Base-by-base conservation (phyloP, 225 moss, liverwort and hornwort species). In the Pseudoscleropodium purum region DNA sequence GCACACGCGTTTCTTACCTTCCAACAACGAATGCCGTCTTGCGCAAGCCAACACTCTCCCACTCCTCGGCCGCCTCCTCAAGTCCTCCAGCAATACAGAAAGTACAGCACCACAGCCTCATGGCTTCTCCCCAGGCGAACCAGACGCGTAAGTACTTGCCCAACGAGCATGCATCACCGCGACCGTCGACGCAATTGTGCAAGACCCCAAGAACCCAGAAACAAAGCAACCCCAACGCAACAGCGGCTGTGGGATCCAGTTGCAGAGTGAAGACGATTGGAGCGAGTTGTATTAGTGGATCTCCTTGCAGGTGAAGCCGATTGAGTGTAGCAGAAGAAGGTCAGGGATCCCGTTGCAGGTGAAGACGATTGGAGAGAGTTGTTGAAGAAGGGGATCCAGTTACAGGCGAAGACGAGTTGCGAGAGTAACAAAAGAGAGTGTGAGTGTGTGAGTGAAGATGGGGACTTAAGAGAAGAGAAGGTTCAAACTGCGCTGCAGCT, bases 41-140 rank as follows among this genome's bases (percentile, higher is more conserved):
- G 29, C 59, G 52, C 86, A 86, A 85, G 86, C n/a, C 56, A 85
- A 17, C 63, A 51, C 27, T 34, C 51, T 49, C 31, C 31, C 60
- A 33, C 62, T 37, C 39, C 37, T 66, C 66, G 27, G 17, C 37
- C 54, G 20, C 51, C 52, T 85, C 88, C 52, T 82, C 86, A 86
- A 70, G 83, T 37, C 59, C 63, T 82, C 73, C 76, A 39, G 67
- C 86, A 88, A 90, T 88, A 90, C 80, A 75, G 75, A 90, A 91
- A 88, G 87, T 88, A 86, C 93, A 93, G 88, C 90, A 84, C 75
- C 88, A 37, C 33, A 31, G 79, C 79, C 49, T 89, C 89, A 68
- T 89, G 79, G n/a, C 72, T 88, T 47, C 81, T 51, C n/a, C 30
- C 77, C 77, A 29, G 37, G 33, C 6, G n/a, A 64, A 30, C 47